Evolutionary conservation across 1,139 yeast genomes (phyloP).

Genomic region (Magnusiomyces clavatus): DNA sequence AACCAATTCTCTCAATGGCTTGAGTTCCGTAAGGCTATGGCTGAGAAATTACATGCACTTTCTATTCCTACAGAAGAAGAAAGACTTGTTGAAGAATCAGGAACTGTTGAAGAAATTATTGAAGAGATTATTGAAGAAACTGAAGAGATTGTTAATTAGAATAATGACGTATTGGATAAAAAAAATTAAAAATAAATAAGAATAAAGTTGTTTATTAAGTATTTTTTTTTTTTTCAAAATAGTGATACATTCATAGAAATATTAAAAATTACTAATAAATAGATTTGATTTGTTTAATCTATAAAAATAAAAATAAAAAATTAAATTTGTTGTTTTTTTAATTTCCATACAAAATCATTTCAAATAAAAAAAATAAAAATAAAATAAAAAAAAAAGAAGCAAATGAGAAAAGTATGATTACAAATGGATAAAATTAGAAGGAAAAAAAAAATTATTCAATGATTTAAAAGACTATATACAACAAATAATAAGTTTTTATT

Average conservation of each 20-base stretch:
- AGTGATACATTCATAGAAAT: no score
- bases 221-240: no score
- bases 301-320: no score
- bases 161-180: not conserved
- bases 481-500: not conserved
- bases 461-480: not conserved
- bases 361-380: no score
- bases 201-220: not conserved
- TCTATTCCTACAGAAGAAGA: slow-evolving; percentile 32
- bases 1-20: slow-evolving; percentile 80
- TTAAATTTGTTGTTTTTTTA: not conserved
- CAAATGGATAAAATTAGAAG: not conserved
- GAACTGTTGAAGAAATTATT: slow-evolving; percentile 50
- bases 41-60: slow-evolving; percentile 40
- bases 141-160: slow-evolving; percentile 53
- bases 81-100: not conserved
- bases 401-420: no score
- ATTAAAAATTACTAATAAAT: no score
- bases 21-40: slow-evolving; percentile 59
- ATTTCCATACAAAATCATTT: not conserved
- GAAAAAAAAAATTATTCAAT: not conserved
- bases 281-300: no score
- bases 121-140: slow-evolving; percentile 71
- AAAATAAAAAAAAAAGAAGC: not conserved
- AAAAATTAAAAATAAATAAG: slow-evolving; percentile 2